A percentile compares a stretch with the other conserved stretches of the same genome.
Evolutionary conservation across 306 rosid genomes (phyloP).

Genomic region (Dalbergia cochinchinensis): DNA sequence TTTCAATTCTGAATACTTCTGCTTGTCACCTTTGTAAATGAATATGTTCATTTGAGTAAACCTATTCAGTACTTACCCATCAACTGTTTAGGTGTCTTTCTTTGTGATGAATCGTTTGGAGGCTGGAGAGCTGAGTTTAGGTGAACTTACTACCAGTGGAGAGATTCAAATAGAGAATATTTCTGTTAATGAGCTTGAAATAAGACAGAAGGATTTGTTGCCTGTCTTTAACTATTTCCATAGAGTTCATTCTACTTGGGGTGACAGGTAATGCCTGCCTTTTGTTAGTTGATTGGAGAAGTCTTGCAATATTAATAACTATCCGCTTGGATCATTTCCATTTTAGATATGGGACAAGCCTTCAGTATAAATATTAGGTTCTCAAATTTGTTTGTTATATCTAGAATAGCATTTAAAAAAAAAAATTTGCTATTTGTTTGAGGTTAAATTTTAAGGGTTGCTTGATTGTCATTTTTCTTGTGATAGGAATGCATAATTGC

Average conservation of each 20-base stretch:
- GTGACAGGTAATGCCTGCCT: constrained; percentile 68
- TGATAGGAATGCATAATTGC: constrained; percentile 10
- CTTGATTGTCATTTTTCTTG: constrained; percentile 8
- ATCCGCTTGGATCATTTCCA: constrained; percentile 2
- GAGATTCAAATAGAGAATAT: constrained; percentile 87
- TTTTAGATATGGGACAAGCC: constrained; percentile 24
- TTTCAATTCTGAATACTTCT: constrained; percentile 35
- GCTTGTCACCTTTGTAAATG: constrained; percentile 35
- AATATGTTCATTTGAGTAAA: constrained; percentile 42
- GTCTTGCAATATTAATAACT: neutral
- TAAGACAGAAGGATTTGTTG: constrained; percentile 79
- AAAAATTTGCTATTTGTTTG: neutral
- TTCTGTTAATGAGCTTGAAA: constrained; percentile 72
- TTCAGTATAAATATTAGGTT: neutral
- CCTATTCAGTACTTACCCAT: constrained; percentile 13
- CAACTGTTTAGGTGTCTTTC: constrained; percentile 71
- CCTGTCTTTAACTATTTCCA: constrained; percentile 83
- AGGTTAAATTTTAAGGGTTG: constrained; percentile 9
- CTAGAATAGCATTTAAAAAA: too few species aligned
- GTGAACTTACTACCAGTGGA: constrained; percentile 57
- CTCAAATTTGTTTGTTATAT: too few species aligned
- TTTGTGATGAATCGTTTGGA: constrained; percentile 63
- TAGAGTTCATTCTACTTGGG: constrained; percentile 70
- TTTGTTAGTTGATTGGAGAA: constrained; percentile 15
- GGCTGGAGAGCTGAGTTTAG: constrained; percentile 51